Evolutionary conservation across 192 early-diverging fungal genomes (phyloP).

Genomic region (Coemansia sp.): DNA sequence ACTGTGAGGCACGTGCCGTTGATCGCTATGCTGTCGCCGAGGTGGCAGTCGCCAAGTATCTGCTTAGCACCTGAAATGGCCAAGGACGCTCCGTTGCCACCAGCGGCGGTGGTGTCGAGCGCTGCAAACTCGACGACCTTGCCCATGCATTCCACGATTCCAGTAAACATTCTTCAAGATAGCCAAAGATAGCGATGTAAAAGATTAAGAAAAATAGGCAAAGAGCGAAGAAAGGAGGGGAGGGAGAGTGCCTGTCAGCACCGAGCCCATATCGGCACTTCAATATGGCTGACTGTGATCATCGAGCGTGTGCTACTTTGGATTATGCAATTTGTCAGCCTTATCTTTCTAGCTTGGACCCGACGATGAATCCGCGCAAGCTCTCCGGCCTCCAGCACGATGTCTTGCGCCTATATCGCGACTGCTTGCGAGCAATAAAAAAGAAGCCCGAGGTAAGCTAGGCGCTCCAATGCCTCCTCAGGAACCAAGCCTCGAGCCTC

Average conservation of each 20-base stretch:
- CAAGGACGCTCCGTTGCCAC: constrained; percentile 88
- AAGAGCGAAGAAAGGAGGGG: background rate
- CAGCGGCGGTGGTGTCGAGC: constrained; percentile 74
- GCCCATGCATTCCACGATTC: constrained; percentile 95
- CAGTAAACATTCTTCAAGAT: constrained; percentile 98
- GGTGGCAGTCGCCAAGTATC: constrained; percentile 81
- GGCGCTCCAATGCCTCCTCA: too few species aligned
- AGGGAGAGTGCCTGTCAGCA: background rate
- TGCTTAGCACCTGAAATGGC: constrained; percentile 69
- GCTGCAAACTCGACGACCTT: constrained; percentile 66
- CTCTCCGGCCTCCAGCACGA: constrained; percentile 72
- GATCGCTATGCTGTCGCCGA: constrained; percentile 94
- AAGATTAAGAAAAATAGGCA: background rate
- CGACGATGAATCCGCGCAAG: constrained; percentile 21
- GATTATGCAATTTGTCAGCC: background rate
- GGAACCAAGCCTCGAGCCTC: too few species aligned
- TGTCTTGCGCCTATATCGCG: constrained; percentile 67
- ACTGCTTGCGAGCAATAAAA: constrained; percentile 68
- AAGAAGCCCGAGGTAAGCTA: constrained; percentile 64
- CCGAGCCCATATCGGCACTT: constrained; percentile 1
- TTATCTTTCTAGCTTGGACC: background rate
- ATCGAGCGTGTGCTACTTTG: too few species aligned
- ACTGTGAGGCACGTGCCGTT: constrained; percentile 98
- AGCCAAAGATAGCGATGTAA: too few species aligned
- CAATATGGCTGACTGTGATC: background rate